phyloP scores from a whole-genome alignment of 139 green algal species.

The Ulvella scutata region DNA sequence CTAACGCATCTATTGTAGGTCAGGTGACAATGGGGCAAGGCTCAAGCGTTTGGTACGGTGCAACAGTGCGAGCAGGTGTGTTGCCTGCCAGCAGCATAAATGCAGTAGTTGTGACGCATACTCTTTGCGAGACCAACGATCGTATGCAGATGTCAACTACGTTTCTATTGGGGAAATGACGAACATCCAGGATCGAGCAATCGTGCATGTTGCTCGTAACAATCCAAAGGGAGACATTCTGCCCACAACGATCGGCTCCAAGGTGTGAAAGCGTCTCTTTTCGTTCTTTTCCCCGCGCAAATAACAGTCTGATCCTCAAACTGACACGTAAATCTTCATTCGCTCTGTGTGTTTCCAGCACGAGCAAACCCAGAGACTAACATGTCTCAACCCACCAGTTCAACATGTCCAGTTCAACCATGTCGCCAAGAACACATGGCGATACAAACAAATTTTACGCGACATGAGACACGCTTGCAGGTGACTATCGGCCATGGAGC shows the following conservation, averaged over 20 bases:
- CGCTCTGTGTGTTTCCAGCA: too few species aligned
- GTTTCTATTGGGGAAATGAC: conserved; percentile 67
- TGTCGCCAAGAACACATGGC: too few species aligned
- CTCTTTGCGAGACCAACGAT: too few species aligned
- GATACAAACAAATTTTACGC: too few species aligned
- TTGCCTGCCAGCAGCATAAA: neutral
- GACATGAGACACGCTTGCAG: neutral
- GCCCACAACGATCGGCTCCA: conserved; percentile 58
- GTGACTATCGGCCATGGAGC: conserved; percentile 43
- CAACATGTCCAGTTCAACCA: too few species aligned
- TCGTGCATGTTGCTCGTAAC: conserved; percentile 80
- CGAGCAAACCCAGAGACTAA: too few species aligned
- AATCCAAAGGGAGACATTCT: conserved; percentile 14
- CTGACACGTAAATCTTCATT: too few species aligned
- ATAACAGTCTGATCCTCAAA: too few species aligned
- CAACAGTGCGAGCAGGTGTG: conserved; percentile 61
- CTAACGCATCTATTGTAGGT: conserved; percentile 78
- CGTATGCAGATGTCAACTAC: conserved; percentile 83
- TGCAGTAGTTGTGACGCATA: too few species aligned
- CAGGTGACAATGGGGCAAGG: conserved; percentile 69
- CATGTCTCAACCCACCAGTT: too few species aligned
- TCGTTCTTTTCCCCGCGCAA: too few species aligned
- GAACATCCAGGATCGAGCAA: conserved; percentile 77
- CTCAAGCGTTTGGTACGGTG: conserved; percentile 80
- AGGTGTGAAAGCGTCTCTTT: too few species aligned